These are phyloP conservation scores for Rubus idaeus DNA, from an alignment of 306 rosid species.

Conservation along the genomic window DNA sequence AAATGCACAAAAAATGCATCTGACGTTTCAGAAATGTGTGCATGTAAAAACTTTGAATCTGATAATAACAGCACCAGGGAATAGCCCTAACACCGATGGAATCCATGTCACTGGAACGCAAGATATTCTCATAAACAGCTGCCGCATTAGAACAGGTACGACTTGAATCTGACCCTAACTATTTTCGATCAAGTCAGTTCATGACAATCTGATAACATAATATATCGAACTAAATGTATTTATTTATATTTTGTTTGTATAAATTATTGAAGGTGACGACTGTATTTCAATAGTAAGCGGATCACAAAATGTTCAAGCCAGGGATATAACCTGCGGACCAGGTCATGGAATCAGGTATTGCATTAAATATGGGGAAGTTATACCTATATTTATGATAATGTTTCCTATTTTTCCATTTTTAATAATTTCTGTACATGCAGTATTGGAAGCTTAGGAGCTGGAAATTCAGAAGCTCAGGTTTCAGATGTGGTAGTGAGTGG, in stretches of 20 bases:
- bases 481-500: conserved; percentile 56
- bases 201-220: background rate
- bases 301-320: conserved; percentile 54
- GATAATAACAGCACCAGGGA: conserved; percentile 49
- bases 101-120: conserved; percentile 64
- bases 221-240: background rate
- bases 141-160: conserved; percentile 65
- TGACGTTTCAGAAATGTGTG: conserved; percentile 42
- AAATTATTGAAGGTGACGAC: conserved; percentile 63
- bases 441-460: conserved; percentile 85
- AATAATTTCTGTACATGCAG: conserved; percentile 28
- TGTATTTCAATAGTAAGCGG: conserved; percentile 92
- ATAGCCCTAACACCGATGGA: conserved; percentile 94
- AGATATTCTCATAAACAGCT: conserved; percentile 41
- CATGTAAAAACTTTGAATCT: conserved; percentile 52
- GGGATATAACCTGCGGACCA: conserved; percentile 68
- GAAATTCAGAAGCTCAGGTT: conserved; percentile 55
- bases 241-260: background rate
- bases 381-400: background rate
- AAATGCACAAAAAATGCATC: conserved; percentile 81
- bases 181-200: background rate
- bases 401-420: background rate
- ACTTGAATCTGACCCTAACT: background rate
- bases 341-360: conserved; percentile 91
- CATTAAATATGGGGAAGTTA: background rate